These are phyloP conservation scores for Phytophthora lateralis DNA, from an alignment of 352 stramenopile genomes.

Conservation along the genomic window DNA sequence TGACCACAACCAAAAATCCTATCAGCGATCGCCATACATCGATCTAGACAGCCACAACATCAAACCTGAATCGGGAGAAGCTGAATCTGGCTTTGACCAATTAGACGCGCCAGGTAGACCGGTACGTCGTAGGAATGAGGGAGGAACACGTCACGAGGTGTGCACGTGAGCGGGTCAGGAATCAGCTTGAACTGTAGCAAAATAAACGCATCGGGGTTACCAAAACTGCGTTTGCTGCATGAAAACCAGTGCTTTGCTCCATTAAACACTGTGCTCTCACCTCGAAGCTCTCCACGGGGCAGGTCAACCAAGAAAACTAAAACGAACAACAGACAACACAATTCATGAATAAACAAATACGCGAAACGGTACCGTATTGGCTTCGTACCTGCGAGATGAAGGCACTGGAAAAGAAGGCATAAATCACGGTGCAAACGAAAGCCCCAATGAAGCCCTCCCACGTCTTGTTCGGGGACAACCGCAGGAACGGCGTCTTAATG, in stretches of 20 bases:
- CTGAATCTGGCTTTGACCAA: slow-evolving; percentile 75
- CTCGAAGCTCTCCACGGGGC: slow-evolving; percentile 86
- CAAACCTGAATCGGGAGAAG: slow-evolving; percentile 86
- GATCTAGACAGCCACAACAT: neutral
- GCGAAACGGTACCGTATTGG: neutral
- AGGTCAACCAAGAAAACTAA: slow-evolving; percentile 94
- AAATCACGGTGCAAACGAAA: slow-evolving; percentile 95
- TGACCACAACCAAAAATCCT: neutral
- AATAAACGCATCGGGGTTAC: neutral
- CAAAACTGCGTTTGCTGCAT: slow-evolving; percentile 10
- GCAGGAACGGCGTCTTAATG: slow-evolving; percentile 91
- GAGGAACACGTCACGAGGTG: slow-evolving; percentile 64
- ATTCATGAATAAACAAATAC: slow-evolving; percentile 7
- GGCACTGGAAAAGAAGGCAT: slow-evolving; percentile 92
- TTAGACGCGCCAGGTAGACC: slow-evolving; percentile 76
- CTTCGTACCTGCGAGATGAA: slow-evolving; percentile 83
- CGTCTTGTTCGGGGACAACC: slow-evolving; percentile 99
- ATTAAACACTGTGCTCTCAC: slow-evolving; percentile 17
- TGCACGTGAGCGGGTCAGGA: slow-evolving; percentile 71
- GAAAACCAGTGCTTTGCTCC: neutral
- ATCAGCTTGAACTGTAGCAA: slow-evolving; percentile 58
- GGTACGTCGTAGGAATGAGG: slow-evolving; percentile 72
- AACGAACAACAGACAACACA: slow-evolving; percentile 7
- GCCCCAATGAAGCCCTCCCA: slow-evolving; percentile 99
- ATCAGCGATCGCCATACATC: neutral